These are phyloP conservation scores for Neodidymelliopsis sp. DNA, from an alignment of 2,329 filamentous ascomycete species.

Conservation along the genomic window DNA sequence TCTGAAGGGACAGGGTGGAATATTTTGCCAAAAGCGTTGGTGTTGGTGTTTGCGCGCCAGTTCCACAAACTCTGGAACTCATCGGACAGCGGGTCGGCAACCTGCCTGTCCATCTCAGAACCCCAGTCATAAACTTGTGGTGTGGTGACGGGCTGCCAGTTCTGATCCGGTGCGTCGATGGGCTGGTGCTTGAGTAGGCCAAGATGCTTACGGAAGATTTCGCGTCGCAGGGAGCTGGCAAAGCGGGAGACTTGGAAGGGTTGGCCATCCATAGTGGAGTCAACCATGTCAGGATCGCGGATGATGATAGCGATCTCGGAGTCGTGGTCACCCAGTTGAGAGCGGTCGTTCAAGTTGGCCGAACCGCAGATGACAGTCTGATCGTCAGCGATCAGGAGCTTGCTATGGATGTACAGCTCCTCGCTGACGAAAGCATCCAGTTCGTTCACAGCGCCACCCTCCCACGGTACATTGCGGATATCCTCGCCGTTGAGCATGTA, in stretches of 20 bases:
- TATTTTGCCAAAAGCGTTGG: conserved; percentile 78
- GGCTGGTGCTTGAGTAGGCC: conserved; percentile 80
- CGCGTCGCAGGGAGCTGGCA: conserved; percentile 80
- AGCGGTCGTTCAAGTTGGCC: conserved; percentile 73
- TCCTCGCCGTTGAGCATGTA: conserved; percentile 83
- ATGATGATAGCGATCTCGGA: conserved; percentile 91
- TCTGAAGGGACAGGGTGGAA: conserved; percentile 83
- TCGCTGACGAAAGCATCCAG: conserved; percentile 70
- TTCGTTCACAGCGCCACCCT: conserved; percentile 61
- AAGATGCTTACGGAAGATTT: conserved; percentile 91
- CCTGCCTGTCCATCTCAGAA: conserved; percentile 60
- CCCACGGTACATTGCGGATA: conserved; percentile 70
- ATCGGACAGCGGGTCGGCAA: conserved; percentile 75
- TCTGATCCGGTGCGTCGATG: conserved; percentile 65
- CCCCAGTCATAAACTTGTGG: conserved; percentile 62
- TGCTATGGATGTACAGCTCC: conserved; percentile 70
- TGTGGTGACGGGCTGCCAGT: conserved; percentile 65
- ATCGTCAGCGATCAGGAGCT: conserved; percentile 83
- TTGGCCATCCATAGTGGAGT: conserved; percentile 75
- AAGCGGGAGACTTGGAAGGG: conserved; percentile 77
- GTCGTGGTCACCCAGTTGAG: conserved; percentile 83
- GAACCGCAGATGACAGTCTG: conserved; percentile 81
- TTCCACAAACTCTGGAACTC: conserved; percentile 78
- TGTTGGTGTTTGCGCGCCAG: conserved; percentile 76
- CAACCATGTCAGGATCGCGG: conserved; percentile 75